Base-by-base conservation (phyloP, 1,139 yeast species). In the Debaryomycetaceae sp. region DNA sequence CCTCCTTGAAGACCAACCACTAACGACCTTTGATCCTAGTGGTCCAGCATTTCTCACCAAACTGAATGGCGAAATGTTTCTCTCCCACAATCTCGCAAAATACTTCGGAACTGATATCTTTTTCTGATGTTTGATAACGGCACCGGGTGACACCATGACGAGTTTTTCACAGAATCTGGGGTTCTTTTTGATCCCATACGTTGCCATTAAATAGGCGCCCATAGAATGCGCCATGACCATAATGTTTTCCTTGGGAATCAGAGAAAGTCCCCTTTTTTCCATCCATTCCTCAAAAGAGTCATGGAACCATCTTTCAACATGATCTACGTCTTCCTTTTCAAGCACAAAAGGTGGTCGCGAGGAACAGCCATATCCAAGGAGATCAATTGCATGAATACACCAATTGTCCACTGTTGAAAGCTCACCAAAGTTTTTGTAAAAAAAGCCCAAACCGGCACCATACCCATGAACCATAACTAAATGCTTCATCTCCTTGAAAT, bases 361-460 rank as follows among this genome's bases (percentile, higher is more conserved):
- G 1, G 88, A 81, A 50, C 83, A 81, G 0, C 92, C 92, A 54
- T 82, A 84, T 0, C 92, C 94, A n/a, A 83, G 69, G 28, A 84
- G 59, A 53, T 85, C 92, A 13, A 85, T 72, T 0, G 88, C 80
- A 61, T 84, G 92, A 26, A 85, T 70, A 42, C 80, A 69, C 87
- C 88, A 83, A 43, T 69, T 61, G 9, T 55, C 52, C 13, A 51
- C 42, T 4, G 39, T 41, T 11, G 69, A 52, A n/a, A 81, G 50
- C 1, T 57, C 65, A 38, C 76, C 79, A 40, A 80, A 72, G 52
- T 83, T 85, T 52, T 82, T 82, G 31, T 82, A 53, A 50, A 70
- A 85, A 49, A 84, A 81, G 0, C 94, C 92, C 13, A 83, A 59
- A 0, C 91, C 91, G 0, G 87, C 87, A 2, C 92, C 94, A 51